Evolutionary conservation across 2,329 filamentous ascomycete genomes (phyloP), one percentile per base, ranked within the genome.

Genomic region (Aspergillus nomiae): DNA sequence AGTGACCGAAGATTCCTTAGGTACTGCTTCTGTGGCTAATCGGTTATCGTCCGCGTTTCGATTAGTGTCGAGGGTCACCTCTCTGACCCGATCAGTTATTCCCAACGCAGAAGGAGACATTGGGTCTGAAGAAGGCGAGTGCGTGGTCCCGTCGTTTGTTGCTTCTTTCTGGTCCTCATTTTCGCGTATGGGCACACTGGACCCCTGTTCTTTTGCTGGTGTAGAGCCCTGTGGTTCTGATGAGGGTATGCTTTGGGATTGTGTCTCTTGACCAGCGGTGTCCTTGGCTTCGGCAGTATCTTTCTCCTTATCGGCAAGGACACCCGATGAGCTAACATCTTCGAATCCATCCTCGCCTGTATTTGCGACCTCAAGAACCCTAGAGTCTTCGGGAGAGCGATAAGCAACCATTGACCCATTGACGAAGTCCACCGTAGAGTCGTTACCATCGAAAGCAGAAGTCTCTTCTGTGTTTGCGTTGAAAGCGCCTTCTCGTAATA

Each of bases 271-370:
- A 62, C 64, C 72, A 28, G 66, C 67, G 41, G 75, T 75, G 26
- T 78, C 75, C 61, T 81, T 82, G 73, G 88, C 88, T 67, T 89
- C 84, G 63, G 48, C 21, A 16, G 90, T 87, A 65, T 91, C 87
- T 43, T 89, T 90, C 2, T 86, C 87, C 57, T 92, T 89, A 65
- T 94, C 91, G 21, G 87, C 87, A 70, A 92, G 86, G 63, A 92
- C 90, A 34, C 88, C 89, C 53, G 86, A 85, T 28, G 84, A 82
- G 53, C 83, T 83, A 11, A 98, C 94, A 77, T 97, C 93, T 76
- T 99, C 95, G 72, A 97, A 98, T 1, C 92, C 92, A 74, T 98
- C 95, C 68, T 97, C 92, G 14, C 90, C 90, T 19, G 87, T 88
- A 71, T 95, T 96, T 58, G 90, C 91, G 16, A 94, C 87, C 69